These are phyloP conservation scores for Ceratocystis huliohia DNA, from an alignment of 2,329 filamentous ascomycete genomes.

Conservation along the genomic window DNA sequence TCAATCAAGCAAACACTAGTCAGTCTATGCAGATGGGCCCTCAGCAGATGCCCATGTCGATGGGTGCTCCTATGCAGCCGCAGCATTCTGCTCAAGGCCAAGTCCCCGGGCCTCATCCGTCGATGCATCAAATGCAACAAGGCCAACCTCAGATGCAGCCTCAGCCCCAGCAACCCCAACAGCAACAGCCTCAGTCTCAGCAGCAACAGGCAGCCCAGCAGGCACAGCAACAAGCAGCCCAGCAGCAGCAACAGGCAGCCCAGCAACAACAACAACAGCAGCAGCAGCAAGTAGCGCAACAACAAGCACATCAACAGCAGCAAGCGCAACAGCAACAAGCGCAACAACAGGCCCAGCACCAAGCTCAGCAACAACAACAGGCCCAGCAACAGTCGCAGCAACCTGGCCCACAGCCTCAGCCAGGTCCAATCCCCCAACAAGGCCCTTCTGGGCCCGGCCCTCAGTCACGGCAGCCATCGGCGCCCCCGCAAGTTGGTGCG, in stretches of 20 bases:
- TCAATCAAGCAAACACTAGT: slow-evolving; percentile 33
- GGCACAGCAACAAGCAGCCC: slow-evolving; percentile 3
- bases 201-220: slow-evolving; percentile 22
- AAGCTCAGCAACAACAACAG: slow-evolving; percentile 26
- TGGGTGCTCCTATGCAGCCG: slow-evolving; percentile 23
- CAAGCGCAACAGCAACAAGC: slow-evolving; percentile 30
- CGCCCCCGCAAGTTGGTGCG: slow-evolving; percentile 16
- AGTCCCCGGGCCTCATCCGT: slow-evolving; percentile 29
- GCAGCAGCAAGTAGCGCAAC: slow-evolving; percentile 25
- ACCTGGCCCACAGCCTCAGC: slow-evolving; percentile 24
- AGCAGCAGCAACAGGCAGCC: slow-evolving; percentile 28
- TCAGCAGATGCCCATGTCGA: slow-evolving; percentile 26
- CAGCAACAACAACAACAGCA: slow-evolving; percentile 28
- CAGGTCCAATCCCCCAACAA: slow-evolving; percentile 26
- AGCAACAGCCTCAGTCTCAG: slow-evolving; percentile 28
- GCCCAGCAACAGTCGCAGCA: slow-evolving; percentile 24
- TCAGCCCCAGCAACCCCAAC: slow-evolving; percentile 11
- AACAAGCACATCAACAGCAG: slow-evolving; percentile 29
- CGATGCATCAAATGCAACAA: slow-evolving; percentile 26
- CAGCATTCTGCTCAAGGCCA: slow-evolving; percentile 23
- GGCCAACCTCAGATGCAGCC: slow-evolving; percentile 9
- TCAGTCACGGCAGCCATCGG: slow-evolving; percentile 12
- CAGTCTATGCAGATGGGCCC: slow-evolving; percentile 39
- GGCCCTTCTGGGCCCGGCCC: slow-evolving; percentile 2
- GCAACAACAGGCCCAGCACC: slow-evolving; percentile 29